A percentile compares a stretch with the other conserved stretches of the same genome.
Conservation (phyloP, 257 asterid genomes). For the Craterostigma plantagineum region DNA sequence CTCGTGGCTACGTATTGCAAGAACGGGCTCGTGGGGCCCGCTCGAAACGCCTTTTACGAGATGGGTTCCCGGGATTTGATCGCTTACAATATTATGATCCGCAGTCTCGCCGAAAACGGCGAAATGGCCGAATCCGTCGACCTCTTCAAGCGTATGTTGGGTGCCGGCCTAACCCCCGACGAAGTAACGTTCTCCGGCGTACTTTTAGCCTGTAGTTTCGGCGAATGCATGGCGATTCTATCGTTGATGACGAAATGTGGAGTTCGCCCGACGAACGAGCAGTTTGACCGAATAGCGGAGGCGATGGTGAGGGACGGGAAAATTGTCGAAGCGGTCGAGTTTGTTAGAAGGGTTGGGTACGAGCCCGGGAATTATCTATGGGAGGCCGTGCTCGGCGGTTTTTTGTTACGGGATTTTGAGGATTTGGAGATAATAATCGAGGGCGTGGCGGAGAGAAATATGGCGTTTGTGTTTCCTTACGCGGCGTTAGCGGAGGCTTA, state of each 20-base stretch:
- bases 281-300: constrained; percentile 25
- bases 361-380: constrained; percentile 24
- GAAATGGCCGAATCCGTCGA: constrained; percentile 23
- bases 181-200: constrained; percentile 28
- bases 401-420: constrained; percentile 22
- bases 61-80: constrained; percentile 38
- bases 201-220: constrained; percentile 42
- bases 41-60: constrained; percentile 17
- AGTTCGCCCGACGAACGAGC: constrained; percentile 28
- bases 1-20: constrained; percentile 36
- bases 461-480: constrained; percentile 33
- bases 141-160: constrained; percentile 24
- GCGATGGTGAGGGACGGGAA: constrained; percentile 32
- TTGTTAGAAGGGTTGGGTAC: constrained; percentile 18
- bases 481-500: constrained; percentile 29
- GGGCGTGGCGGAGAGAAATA: constrained; percentile 32
- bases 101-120: constrained; percentile 40
- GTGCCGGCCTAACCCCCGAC: constrained; percentile 28
- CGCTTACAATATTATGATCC: constrained; percentile 44
- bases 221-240: constrained; percentile 27
- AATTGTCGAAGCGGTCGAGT: constrained; percentile 25
- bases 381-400: constrained; percentile 35
- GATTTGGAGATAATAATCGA: constrained; percentile 26
- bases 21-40: constrained; percentile 27
- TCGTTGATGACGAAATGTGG: constrained; percentile 37